phyloP scores from a whole-genome alignment of 2,329 filamentous ascomycete species.

The Coniochaeta pulveracea region DNA sequence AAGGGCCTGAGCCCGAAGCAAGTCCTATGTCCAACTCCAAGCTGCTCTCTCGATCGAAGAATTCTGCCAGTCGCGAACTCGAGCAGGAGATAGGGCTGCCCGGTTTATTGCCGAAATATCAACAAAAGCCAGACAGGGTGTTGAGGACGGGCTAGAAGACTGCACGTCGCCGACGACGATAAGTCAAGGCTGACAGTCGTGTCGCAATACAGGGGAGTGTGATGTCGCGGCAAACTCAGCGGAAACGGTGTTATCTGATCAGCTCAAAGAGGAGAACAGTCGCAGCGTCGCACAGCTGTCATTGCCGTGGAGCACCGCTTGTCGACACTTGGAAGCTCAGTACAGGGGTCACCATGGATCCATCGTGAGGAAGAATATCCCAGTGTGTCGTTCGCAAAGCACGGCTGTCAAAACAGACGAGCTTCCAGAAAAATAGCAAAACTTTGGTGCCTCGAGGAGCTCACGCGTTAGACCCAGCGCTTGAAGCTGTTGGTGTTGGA shows the following conservation, averaged over 20 bases:
- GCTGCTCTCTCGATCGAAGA: not conserved
- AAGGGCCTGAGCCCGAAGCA: not conserved
- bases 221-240: not conserved
- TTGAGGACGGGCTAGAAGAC: conserved; percentile 7
- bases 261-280: conserved; percentile 10
- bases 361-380: too few species aligned
- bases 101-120: conserved; percentile 8
- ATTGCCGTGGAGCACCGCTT: not conserved
- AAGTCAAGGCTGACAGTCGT: conserved; percentile 9
- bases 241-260: conserved; percentile 7
- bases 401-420: too few species aligned
- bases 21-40: conserved; percentile 2
- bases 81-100: conserved; percentile 5
- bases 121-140: conserved; percentile 6
- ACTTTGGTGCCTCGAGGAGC: too few species aligned
- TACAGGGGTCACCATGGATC: too few species aligned
- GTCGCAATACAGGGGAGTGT: conserved; percentile 3
- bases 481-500: too few species aligned
- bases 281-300: too few species aligned
- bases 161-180: conserved; percentile 13
- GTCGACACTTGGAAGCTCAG: too few species aligned
- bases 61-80: conserved; percentile 1
- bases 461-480: too few species aligned
- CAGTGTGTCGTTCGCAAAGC: too few species aligned
- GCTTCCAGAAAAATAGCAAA: too few species aligned